Evolutionary conservation across 495 filamentous ascomycete genomes (phyloP).

Genomic region (Talaromyces proteolyticus): DNA sequence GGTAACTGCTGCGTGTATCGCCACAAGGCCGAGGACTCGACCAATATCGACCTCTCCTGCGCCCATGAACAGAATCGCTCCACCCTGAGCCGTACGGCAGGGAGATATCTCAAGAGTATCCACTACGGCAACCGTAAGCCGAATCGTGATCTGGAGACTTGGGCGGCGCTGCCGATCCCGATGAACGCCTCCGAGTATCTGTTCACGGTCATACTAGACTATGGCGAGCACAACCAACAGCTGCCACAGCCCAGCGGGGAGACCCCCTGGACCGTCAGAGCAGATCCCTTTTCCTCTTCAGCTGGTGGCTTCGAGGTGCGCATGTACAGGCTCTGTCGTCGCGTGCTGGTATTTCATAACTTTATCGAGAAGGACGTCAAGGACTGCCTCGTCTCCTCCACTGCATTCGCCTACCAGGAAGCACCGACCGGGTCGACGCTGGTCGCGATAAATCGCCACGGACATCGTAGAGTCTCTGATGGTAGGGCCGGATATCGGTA

Average conservation of each 20-base stretch:
- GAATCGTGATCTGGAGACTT: neutral
- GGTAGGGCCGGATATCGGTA: too few relatives aligned
- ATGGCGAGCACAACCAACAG: slow-evolving; percentile 22
- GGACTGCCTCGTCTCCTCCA: slow-evolving; percentile 19
- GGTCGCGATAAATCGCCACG: too few relatives aligned
- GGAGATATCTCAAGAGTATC: slow-evolving; percentile 20
- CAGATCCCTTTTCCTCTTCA: slow-evolving; percentile 25
- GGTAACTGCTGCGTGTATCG: slow-evolving; percentile 10
- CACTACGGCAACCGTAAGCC: neutral
- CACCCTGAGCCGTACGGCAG: neutral
- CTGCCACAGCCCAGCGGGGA: slow-evolving; percentile 1
- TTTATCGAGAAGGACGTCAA: slow-evolving; percentile 14
- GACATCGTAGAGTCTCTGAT: too few relatives aligned
- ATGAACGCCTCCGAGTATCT: slow-evolving; percentile 16
- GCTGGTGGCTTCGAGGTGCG: slow-evolving; percentile 20
- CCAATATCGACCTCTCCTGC: neutral
- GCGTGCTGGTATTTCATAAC: slow-evolving; percentile 29
- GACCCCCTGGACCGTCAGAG: slow-evolving; percentile 11
- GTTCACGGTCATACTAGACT: slow-evolving; percentile 30
- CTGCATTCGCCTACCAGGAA: too few relatives aligned
- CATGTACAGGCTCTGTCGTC: slow-evolving; percentile 23
- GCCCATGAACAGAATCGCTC: slow-evolving; percentile 8
- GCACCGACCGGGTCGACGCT: too few relatives aligned
- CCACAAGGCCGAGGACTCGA: slow-evolving; percentile 17
- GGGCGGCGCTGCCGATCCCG: too few relatives aligned